Evolutionary conservation across 176 grass and related monocot species (phyloP).

Genomic region (Rhynchospora pubera): DNA sequence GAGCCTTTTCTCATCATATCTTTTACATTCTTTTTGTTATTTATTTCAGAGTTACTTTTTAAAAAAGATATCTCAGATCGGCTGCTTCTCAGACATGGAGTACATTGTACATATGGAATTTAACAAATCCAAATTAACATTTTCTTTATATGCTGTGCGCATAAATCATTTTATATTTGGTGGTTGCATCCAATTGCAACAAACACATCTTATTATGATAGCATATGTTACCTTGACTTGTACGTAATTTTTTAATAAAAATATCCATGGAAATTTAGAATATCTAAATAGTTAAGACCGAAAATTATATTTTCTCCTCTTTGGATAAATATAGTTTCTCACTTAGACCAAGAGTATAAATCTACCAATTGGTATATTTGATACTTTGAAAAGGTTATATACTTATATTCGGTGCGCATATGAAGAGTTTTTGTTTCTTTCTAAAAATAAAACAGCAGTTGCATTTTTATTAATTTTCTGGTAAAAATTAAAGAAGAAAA

Average conservation of each 20-base stretch:
- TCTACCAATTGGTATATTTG: too few species aligned
- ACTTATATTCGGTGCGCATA: too few species aligned
- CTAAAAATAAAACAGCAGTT: too few species aligned
- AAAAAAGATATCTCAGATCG: neutral
- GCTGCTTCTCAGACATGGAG: neutral
- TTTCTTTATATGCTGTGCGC: neutral
- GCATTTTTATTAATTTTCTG: neutral
- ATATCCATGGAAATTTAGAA: too few species aligned
- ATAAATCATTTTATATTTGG: neutral
- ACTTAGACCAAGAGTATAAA: too few species aligned
- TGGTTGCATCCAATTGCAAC: neutral
- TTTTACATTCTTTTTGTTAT: conserved; percentile 2
- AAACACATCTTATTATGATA: neutral
- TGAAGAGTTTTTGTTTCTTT: too few species aligned
- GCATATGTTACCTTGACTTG: too few species aligned
- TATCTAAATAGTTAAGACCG: too few species aligned
- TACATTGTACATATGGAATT: neutral
- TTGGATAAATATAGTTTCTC: too few species aligned
- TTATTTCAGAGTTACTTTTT: neutral
- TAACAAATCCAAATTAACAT: neutral
- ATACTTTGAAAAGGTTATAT: too few species aligned
- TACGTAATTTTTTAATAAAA: too few species aligned
- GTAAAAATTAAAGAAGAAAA: neutral
- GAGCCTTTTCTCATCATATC: neutral
- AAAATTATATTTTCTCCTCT: too few species aligned